A percentile compares a stretch with the other conserved stretches of the same genome.
Conservation (phyloP, 2,329 filamentous ascomycete genomes). For the Aspergillus neotritici region DNA sequence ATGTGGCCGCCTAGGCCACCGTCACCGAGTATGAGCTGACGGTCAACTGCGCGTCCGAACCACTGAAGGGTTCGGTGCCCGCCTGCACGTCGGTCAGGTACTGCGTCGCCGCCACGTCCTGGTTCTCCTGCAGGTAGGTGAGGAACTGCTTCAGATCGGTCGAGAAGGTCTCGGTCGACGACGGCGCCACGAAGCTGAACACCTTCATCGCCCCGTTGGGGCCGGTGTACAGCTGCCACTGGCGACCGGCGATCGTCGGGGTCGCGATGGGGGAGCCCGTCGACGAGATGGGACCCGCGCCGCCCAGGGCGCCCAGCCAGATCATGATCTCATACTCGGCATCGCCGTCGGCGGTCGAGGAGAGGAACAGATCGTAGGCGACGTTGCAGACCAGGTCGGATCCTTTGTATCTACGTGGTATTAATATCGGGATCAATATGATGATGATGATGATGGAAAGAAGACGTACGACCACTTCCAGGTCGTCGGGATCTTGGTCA, state of each 20-base stretch:
- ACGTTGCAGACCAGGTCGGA: constrained; percentile 52
- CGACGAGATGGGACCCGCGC: constrained; percentile 51
- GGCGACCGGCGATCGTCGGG: constrained; percentile 48
- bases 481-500: constrained; percentile 41
- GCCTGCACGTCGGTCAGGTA: constrained; percentile 48
- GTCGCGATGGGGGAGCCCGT: constrained; percentile 49
- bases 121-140: constrained; percentile 47
- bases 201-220: constrained; percentile 54
- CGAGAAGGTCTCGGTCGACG: constrained; percentile 47
- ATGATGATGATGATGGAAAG: background rate
- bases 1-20: constrained; percentile 17
- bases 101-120: constrained; percentile 38
- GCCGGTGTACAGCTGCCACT: constrained; percentile 58
- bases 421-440: too few relatives aligned
- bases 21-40: constrained; percentile 27
- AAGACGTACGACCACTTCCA: constrained; percentile 41
- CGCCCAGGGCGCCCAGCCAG: constrained; percentile 55
- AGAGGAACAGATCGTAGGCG: constrained; percentile 58
- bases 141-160: constrained; percentile 56
- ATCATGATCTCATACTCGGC: constrained; percentile 62
- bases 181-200: constrained; percentile 53
- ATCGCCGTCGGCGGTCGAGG: constrained; percentile 40
- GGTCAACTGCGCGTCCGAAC: constrained; percentile 22
- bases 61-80: constrained; percentile 34
- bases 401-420: constrained; percentile 50